Percentiles rank a stretch among this genome's conserved stretches.
These are phyloP conservation scores for Monosporozyma yasuniensis DNA, from an alignment of 805 yeast species.

Conservation along the genomic window DNA sequence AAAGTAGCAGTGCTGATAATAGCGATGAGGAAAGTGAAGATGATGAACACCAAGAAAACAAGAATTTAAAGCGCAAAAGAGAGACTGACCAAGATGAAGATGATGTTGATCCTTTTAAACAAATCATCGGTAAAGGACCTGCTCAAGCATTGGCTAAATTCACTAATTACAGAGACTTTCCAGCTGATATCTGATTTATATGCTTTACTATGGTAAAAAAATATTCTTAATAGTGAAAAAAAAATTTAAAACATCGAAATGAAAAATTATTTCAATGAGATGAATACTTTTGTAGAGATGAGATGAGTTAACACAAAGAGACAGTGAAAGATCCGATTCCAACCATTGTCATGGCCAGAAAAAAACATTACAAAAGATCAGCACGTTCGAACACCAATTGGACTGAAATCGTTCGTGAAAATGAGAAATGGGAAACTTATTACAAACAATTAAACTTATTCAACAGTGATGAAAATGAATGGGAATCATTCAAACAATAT, in stretches of 20 bases:
- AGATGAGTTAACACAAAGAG: not conserved
- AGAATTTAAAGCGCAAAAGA: not conserved
- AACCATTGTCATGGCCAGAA: constrained; percentile 1
- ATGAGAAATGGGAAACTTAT: constrained; percentile 79
- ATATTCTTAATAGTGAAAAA: not conserved
- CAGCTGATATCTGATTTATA: constrained; percentile 17
- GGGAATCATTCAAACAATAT: constrained; percentile 64
- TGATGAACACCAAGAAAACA: not conserved
- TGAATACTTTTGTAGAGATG: not conserved
- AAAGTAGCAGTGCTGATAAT: constrained; percentile 4
- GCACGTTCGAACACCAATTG: constrained; percentile 40
- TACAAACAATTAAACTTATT: constrained; percentile 62
- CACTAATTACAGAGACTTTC: constrained; percentile 20
- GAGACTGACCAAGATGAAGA: too few relatives aligned
- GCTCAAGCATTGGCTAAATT: constrained; percentile 17
- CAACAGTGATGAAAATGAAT: constrained; percentile 53
- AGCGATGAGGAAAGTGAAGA: constrained; percentile 4
- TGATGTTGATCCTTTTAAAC: not conserved
- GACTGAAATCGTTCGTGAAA: constrained; percentile 65
- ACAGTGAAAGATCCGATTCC: not conserved
- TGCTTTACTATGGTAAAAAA: not conserved
- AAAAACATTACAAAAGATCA: constrained; percentile 2
- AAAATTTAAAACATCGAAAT: not conserved
- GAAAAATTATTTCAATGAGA: not conserved
- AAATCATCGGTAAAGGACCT: constrained; percentile 12